Evolutionary conservation across 2,329 filamentous ascomycete species (phyloP), one percentile per base, ranked within the genome.

Genomic region (Thielaviopsis populi): DNA sequence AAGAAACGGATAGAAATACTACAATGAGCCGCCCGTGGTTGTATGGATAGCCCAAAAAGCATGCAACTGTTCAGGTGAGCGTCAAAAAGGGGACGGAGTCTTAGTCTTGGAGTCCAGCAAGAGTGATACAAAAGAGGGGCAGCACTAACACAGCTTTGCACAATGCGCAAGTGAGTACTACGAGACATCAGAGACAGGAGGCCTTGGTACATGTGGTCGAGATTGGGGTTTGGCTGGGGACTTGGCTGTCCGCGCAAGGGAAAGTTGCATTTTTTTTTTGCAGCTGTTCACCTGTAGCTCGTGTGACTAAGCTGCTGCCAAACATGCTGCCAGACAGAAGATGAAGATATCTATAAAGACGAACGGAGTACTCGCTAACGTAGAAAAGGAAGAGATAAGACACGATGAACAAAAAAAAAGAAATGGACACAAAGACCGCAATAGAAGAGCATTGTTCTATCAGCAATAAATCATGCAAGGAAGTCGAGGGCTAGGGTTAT

Each of bases 21-120:
- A n/a, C 27, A 8, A 8, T 33, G 50, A 30, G 24, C 50, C 17
- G 15, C 6, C 50, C 24, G 8, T 56, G 24, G 24, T 19, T 56
- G 50, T n/a, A 30, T 56, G 24, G 19, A 33, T 24, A 30, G 13
- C 50, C 33, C 50, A 27, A 27, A 33, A 56, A 30, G 50, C 13
- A 56, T 56, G 50, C 50, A 30, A 56, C 50, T 33, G 50, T 56
- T 33, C 27, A 56, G 50, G 50, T 56, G 50, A 56, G 24, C 50
- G 27, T 56, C 27, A 37, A 56, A 54, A 56, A 56, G 30, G 50
- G 50, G 15, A n/a, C n/a, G n/a, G n/a, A n/a, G n/a, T n/a, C 50
- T n/a, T 3, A 56, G 33, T 37, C 15, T 56, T 56, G 33, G 17
- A 15, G 15, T 56, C 50, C 27, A 37, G 11, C 50, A 17, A 33